These are phyloP conservation scores for Neurospora sp. DNA, from an alignment of 495 filamentous ascomycete species.

Conservation along the genomic window DNA sequence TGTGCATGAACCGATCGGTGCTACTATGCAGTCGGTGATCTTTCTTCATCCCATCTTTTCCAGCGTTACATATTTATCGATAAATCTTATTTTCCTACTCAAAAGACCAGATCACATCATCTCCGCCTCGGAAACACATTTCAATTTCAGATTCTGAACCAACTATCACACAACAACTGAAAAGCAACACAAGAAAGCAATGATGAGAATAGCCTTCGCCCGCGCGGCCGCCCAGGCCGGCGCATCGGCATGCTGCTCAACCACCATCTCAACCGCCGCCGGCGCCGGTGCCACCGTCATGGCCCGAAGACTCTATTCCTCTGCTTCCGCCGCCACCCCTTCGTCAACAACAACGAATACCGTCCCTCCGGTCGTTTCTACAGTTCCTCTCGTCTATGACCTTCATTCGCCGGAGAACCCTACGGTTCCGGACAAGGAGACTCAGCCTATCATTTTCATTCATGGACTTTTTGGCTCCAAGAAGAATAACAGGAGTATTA, in stretches of 20 bases:
- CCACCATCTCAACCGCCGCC: not conserved
- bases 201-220: not conserved
- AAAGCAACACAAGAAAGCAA: not conserved
- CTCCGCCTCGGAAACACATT: not conserved
- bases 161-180: not conserved
- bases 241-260: not conserved
- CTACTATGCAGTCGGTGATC: not conserved
- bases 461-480: slow-evolving; percentile 95
- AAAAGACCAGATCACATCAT: not conserved
- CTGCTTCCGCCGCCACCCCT: not conserved
- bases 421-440: slow-evolving; percentile 22
- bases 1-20: not conserved
- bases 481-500: slow-evolving; percentile 90
- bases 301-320: not conserved
- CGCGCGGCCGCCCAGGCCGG: not conserved
- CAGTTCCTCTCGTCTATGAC: slow-evolving; percentile 47
- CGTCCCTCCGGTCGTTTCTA: slow-evolving; percentile 1
- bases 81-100: not conserved
- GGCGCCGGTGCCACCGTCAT: not conserved
- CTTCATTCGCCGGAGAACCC: slow-evolving; percentile 43
- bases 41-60: not conserved
- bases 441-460: slow-evolving; percentile 71
- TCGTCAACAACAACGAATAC: not conserved
- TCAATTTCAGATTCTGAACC: not conserved
- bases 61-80: not conserved